A percentile compares a stretch with the other conserved stretches of the same genome.
phyloP scores from a whole-genome alignment of 331 rosid species.

The Rosa hybrid region DNA sequence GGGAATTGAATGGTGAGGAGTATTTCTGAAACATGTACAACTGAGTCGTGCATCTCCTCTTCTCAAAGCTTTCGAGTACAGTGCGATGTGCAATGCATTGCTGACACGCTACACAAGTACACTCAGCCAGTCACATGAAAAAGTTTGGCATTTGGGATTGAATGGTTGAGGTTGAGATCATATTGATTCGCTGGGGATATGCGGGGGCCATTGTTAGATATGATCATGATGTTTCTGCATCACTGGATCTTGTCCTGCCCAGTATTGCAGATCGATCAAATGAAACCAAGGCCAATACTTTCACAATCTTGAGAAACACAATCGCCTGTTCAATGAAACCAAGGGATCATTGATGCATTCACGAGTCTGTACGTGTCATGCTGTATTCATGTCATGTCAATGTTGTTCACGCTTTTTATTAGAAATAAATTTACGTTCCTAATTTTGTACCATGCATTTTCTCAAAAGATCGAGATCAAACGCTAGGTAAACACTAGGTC shows the following conservation, averaged over 20 bases:
- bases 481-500: too few relatives aligned
- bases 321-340: too few relatives aligned
- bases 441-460: too few relatives aligned
- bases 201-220: constrained; percentile 9
- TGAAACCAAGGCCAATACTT: neutral
- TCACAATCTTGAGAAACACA: neutral
- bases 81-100: constrained; percentile 3
- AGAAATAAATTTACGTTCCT: too few relatives aligned
- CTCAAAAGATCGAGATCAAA: too few relatives aligned
- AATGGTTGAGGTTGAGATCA: constrained; percentile 9
- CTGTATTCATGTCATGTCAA: too few relatives aligned
- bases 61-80: neutral
- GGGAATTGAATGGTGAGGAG: constrained; percentile 1
- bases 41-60: neutral
- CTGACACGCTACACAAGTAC: neutral
- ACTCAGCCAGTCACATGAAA: neutral
- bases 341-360: too few relatives aligned
- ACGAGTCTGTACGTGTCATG: too few relatives aligned
- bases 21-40: neutral
- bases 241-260: neutral
- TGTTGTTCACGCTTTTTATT: too few relatives aligned
- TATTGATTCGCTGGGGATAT: neutral
- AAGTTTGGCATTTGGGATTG: neutral
- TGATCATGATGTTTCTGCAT: neutral
- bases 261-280: neutral